Base-by-base conservation (phyloP, 257 asterid species). In the Petunia axillaris region DNA sequence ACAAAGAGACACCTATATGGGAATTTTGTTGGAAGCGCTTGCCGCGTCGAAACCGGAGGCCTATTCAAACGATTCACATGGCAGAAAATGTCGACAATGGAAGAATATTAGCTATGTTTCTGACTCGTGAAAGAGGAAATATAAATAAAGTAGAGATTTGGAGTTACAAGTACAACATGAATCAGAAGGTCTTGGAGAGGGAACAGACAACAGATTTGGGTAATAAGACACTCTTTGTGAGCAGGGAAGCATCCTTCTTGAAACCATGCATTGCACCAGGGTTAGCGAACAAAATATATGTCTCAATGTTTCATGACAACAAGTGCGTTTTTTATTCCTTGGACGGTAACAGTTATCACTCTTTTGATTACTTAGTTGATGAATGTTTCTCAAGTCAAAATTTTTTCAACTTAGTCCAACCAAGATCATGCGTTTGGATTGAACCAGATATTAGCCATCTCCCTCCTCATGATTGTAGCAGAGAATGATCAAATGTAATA, bases 201-300 rank as follows among this genome's bases (percentile, higher is more conserved):
- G 11, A 39, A 65, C 0, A 65, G 14, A 2, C 14, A 65, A 66
- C 37, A 15, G 14, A 6, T 66, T 66, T 66, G 74, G 52, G 40
- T 40, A 40, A 66, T 66, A 66, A 66, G 40, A 66, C 74, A 6
- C 41, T 66, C 11, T 65, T 65, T 40, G 37, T 65, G 6, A 65
- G 37, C 1, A 2, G 0, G 0, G 74, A 1, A 40, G 37, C 52
- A 0, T 66, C 6, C 5, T 66, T 14, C 74, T 66, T 66, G 53
- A 66, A 66, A 66, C 8, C 74, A 39, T 66, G 14, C 7, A 6
- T 40, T 66, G 36, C 75, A 1, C 7, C 1, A 1, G 75, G 75
- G 0, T 0, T 66, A 66, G 75, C 2, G 41, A 40, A 66, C 37
- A 66, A 40, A 3, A 66, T 66, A 66, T 66, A 66, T 14, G 2